A percentile compares a stretch with the other conserved stretches of the same genome.
Conservation (phyloP, 164 flowering plant species). For the Annona cherimola region DNA sequence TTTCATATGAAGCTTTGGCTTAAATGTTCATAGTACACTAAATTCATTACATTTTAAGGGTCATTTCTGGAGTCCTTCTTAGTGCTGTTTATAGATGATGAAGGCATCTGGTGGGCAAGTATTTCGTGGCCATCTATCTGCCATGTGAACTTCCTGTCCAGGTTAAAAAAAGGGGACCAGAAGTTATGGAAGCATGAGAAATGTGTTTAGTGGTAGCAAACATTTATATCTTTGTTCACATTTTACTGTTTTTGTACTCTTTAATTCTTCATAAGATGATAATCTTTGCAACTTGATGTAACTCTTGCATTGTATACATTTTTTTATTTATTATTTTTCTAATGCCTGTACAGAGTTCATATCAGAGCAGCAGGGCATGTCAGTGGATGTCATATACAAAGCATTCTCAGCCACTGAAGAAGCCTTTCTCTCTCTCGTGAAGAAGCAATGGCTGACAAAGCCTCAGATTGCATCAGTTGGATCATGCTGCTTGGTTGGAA, state of each 20-base stretch:
- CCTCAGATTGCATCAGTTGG: slow-evolving; percentile 92
- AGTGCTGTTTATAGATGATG: too few species aligned
- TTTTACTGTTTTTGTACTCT: background rate
- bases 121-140: too few species aligned
- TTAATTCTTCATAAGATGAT: background rate
- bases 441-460: slow-evolving; percentile 50
- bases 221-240: too few species aligned
- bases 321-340: slow-evolving; percentile 23
- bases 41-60: too few species aligned
- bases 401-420: slow-evolving; percentile 77
- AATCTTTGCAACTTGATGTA: background rate
- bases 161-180: too few species aligned
- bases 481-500: slow-evolving; percentile 87
- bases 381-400: slow-evolving; percentile 63
- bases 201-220: too few species aligned
- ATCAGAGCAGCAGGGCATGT: slow-evolving; percentile 54
- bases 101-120: too few species aligned
- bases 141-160: too few species aligned
- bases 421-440: slow-evolving; percentile 57
- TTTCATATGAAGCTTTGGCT: too few species aligned
- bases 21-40: too few species aligned
- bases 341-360: slow-evolving; percentile 55
- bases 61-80: too few species aligned
- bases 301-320: background rate
- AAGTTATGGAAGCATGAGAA: too few species aligned